These are phyloP conservation scores for Plectosphaerella plurivora DNA, from an alignment of 2,329 filamentous ascomycete species.

Conservation along the genomic window DNA sequence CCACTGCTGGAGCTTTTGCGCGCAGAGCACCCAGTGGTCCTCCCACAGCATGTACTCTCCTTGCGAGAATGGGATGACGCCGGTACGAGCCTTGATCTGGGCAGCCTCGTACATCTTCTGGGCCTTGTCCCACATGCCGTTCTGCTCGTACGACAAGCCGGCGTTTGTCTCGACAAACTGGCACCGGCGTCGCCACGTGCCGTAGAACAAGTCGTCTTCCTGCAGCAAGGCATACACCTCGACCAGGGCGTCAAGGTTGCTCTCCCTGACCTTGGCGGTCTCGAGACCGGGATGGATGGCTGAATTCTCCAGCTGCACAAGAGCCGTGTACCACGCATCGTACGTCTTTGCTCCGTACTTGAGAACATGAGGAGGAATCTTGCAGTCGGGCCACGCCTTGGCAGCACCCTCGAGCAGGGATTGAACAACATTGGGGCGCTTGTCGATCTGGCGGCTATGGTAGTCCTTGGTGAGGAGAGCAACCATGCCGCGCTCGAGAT, in stretches of 20 bases:
- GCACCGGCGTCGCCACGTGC: conserved; percentile 90
- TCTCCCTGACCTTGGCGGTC: conserved; percentile 80
- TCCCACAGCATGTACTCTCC: conserved; percentile 99
- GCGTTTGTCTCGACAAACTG: conserved; percentile 98
- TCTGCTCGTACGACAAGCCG: conserved; percentile 95
- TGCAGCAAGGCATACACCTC: conserved; percentile 87
- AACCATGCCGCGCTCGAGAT: conserved; percentile 90
- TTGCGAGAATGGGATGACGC: conserved; percentile 92
- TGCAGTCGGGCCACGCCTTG: conserved; percentile 79
- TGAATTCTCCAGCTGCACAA: conserved; percentile 84
- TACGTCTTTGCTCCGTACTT: conserved; percentile 94
- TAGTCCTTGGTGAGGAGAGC: conserved; percentile 89
- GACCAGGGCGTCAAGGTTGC: conserved; percentile 91
- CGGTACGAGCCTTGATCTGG: conserved; percentile 94
- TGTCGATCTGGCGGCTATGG: conserved; percentile 89
- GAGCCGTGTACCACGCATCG: conserved; percentile 94
- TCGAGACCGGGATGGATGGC: conserved; percentile 82
- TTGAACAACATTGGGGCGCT: conserved; percentile 91
- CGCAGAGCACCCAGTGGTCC: conserved; percentile 97
- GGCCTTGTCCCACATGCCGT: conserved; percentile 98
- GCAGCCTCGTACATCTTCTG: conserved; percentile 95
- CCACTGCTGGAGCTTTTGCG: conserved; percentile 98
- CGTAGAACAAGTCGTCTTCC: conserved; percentile 96
- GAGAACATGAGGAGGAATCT: conserved; percentile 90
- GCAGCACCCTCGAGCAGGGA: conserved; percentile 86